phyloP scores from a whole-genome alignment of 805 yeast species.

The Nakazawaea ernobii region DNA sequence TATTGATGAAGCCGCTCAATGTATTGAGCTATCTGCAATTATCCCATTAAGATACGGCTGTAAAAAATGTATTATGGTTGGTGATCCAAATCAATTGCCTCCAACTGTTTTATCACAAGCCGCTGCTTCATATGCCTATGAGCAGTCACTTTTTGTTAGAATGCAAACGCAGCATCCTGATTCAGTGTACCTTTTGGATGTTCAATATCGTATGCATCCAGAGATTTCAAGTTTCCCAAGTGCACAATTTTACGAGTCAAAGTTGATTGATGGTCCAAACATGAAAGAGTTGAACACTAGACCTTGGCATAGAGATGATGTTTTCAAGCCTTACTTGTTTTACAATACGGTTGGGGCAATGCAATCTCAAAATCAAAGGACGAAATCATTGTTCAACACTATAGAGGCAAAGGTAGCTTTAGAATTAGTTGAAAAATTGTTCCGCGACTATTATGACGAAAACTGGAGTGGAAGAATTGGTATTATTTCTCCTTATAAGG shows the following conservation, averaged over 20 bases:
- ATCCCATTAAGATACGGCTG: conserved; percentile 93
- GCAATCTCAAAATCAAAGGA: conserved; percentile 58
- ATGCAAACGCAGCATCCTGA: conserved; percentile 67
- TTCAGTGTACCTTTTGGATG: conserved; percentile 71
- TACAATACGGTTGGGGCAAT: conserved; percentile 60
- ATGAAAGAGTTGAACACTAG: conserved; percentile 54
- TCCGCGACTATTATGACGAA: conserved; percentile 37
- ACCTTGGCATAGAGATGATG: conserved; percentile 59
- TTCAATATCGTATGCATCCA: conserved; percentile 98
- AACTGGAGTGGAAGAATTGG: conserved; percentile 76
- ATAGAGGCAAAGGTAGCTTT: conserved; percentile 71
- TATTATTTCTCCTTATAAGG: conserved; percentile 90
- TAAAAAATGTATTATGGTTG: conserved; percentile 89
- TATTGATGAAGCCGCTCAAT: conserved; percentile 96
- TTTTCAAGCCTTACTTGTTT: conserved; percentile 72
- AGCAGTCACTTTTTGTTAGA: conserved; percentile 89
- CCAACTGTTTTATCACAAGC: conserved; percentile 91
- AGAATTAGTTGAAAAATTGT: conserved; percentile 54
- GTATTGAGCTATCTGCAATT: conserved; percentile 86
- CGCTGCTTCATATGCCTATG: conserved; percentile 76
- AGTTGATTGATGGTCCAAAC: conserved; percentile 71
- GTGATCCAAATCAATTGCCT: conserved; percentile 97
- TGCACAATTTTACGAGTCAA: conserved; percentile 67
- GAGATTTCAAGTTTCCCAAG: conserved; percentile 85
- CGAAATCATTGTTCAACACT: conserved; percentile 66